Base-by-base conservation (phyloP, 805 yeast genomes). In the Maudiozyma pseudohumilis region DNA sequence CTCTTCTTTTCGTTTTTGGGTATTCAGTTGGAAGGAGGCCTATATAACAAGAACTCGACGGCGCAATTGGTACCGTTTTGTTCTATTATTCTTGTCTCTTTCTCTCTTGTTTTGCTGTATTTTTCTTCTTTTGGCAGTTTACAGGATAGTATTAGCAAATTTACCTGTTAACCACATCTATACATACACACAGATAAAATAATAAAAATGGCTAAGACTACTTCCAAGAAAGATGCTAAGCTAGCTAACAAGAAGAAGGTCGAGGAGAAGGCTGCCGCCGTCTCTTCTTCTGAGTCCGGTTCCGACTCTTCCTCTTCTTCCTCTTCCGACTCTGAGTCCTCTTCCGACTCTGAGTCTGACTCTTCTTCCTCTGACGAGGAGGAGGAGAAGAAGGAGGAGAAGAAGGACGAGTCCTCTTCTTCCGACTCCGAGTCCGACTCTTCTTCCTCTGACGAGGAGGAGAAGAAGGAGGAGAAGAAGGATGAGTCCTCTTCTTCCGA, bases 401-500 rank as follows among this genome's bases (percentile, higher is more conserved):
- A 44, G 13, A 22, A 29, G 11, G 34, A 40, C 29, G 31, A 37
- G 10, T 27, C 37, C 6, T 38, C 41, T 16, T 41, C 44, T 23
- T 30, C 35, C n/a, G 34, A 29, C 16, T 46, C 52, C 6, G 34
- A 31, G 13, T 31, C 32, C n/a, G 26, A 32, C 9, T 37, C 42
- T 28, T 34, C 40, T 19, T 20, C 32, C 3, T 57, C 55, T 43
- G 67, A 58, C 15, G 27, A 21, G n/a, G 63, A 44, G 54, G 61
- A 53, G 54, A 64, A 54, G 40, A 53, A 50, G 38, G 13, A 26
- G 10, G 25, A 30, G 17, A 66, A 64, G 48, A 51, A 48, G 43
- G 61, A 52, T 54, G 55, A 57, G 51, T 54, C 51, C 39, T 61
- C 59, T 19, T 62, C 44, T 53, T 37, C 43, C n/a, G 58, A 50